Percentiles rank a stretch among this genome's conserved stretches.
These are phyloP conservation scores for Pugionium cornutum DNA, from an alignment of 345 rosid genomes.

Conservation along the genomic window DNA sequence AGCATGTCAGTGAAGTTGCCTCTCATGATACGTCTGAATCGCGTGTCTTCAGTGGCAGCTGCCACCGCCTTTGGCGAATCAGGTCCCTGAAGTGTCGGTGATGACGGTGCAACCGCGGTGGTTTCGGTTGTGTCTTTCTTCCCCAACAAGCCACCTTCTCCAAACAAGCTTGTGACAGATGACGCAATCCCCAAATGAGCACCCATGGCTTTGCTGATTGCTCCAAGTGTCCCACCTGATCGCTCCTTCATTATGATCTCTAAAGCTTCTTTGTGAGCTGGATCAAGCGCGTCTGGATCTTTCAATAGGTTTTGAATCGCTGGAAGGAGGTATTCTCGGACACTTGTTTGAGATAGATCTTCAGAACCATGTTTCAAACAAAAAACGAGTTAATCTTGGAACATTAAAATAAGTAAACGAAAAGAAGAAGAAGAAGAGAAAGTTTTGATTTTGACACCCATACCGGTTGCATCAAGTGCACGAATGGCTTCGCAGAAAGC, in stretches of 20 bases:
- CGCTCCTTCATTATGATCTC: constrained; percentile 91
- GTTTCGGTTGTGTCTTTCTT: constrained; percentile 69
- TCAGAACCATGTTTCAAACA: constrained; percentile 31
- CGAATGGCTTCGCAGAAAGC: constrained; percentile 93
- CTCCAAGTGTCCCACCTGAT: constrained; percentile 79
- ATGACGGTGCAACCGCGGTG: constrained; percentile 36
- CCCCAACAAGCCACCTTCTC: constrained; percentile 78
- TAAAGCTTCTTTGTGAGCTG: constrained; percentile 94
- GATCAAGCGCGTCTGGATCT: constrained; percentile 85
- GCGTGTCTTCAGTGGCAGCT: constrained; percentile 66
- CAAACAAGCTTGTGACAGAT: constrained; percentile 84
- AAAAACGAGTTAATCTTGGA: constrained; percentile 10
- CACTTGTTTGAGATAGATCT: constrained; percentile 73
- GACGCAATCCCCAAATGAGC: constrained; percentile 91
- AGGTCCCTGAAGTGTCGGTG: constrained; percentile 42
- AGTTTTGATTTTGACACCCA: constrained; percentile 29
- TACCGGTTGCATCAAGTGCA: constrained; percentile 96
- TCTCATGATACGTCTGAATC: constrained; percentile 92
- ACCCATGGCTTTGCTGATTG: constrained; percentile 90
- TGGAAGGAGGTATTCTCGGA: constrained; percentile 76
- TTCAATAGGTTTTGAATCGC: constrained; percentile 79
- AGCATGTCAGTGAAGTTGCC: constrained; percentile 91
- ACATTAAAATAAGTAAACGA: constrained; percentile 4
- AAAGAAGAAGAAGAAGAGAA: constrained; percentile 7
- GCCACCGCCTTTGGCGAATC: constrained; percentile 52